Base-by-base conservation (phyloP, 495 filamentous ascomycete genomes). In the Friedmanniomyces endolithicus region DNA sequence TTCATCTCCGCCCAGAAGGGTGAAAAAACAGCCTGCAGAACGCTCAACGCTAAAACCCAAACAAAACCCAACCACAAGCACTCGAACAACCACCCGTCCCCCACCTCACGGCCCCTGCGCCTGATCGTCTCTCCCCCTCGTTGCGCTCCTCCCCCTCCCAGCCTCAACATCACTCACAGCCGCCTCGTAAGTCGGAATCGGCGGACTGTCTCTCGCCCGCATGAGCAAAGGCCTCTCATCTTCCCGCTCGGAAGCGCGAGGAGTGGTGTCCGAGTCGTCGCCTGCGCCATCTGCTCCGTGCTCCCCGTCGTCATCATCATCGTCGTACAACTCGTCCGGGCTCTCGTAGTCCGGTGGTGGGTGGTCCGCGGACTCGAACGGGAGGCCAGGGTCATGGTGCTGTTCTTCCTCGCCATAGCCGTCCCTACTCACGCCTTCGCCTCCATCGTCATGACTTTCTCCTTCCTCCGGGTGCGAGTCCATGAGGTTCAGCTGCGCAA, bases 401-500 rank as follows among this genome's bases (percentile, higher is more conserved):
- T 56, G 49, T 33, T 39, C 22, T 50, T 52, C 39, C 43, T 46
- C 16, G 17, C 24, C 22, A 63, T 63, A 12, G 68, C 61, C 6
- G 64, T 63, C 14, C 65, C 66, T 73, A 53, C 74, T 90, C 22
- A 79, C 79, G 3, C 81, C 79, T 67, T 92, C 88, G n/a, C 85
- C 88, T 20, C 73, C 71, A 64, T 68, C 65, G 9, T 65, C 59
- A 3, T 62, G 43, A 2, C 86, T 83, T 55, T 89, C 86, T 46
- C 86, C 53, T 24, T 56, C 47, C 9, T 34, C 47, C 25, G 7
- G 19, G 9, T 50, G 74, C 1, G 84, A 80, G 45, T 82, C 78
- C 25, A 86, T 78, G 48, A 85, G 87, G 33, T 83, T 78, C 33
- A 85, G 69, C 62, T 79, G 78, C 11, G 92, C 88, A 24, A 98